These are phyloP conservation scores for Talaromyces wortmannii DNA, from an alignment of 495 filamentous ascomycete species.

Conservation along the genomic window DNA sequence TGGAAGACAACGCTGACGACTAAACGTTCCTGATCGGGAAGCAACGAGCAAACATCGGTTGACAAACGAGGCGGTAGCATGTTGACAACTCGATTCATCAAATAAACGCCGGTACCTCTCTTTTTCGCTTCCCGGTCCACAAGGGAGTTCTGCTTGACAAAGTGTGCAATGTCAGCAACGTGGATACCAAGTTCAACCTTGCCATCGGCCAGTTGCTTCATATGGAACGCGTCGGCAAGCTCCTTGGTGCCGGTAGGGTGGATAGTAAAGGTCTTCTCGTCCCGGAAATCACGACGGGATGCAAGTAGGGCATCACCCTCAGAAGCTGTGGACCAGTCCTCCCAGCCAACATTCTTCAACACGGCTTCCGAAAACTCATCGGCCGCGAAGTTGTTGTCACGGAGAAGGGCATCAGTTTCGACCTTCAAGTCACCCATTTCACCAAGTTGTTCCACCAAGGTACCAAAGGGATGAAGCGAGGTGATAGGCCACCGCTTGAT, in stretches of 20 bases:
- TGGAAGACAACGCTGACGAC: slow-evolving; percentile 90
- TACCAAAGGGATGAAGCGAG: slow-evolving; percentile 97
- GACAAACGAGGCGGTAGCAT: slow-evolving; percentile 83
- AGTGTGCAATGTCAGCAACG: slow-evolving; percentile 92
- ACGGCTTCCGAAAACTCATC: slow-evolving; percentile 98
- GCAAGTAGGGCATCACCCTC: slow-evolving; percentile 72
- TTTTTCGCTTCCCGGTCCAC: slow-evolving; percentile 98
- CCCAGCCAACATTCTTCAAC: slow-evolving; percentile 81
- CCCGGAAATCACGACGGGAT: slow-evolving; percentile 83
- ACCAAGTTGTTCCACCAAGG: slow-evolving; percentile 91
- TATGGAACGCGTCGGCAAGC: slow-evolving; percentile 85
- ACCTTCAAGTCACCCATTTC: slow-evolving; percentile 96
- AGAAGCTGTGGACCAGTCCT: slow-evolving; percentile 79
- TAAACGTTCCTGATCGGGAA: slow-evolving; percentile 79
- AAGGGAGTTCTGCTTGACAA: slow-evolving; percentile 91
- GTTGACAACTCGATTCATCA: slow-evolving; percentile 86
- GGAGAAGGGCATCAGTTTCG: slow-evolving; percentile 92
- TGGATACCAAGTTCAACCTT: slow-evolving; percentile 93
- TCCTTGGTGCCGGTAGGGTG: slow-evolving; percentile 77
- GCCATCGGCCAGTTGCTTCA: slow-evolving; percentile 74
- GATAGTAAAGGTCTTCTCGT: slow-evolving; percentile 85
- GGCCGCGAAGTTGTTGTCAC: slow-evolving; percentile 97
- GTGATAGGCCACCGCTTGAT: slow-evolving; percentile 99
- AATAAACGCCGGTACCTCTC: slow-evolving; percentile 89
- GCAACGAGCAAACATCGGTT: slow-evolving; percentile 79